Percentiles rank a stretch among this genome's conserved stretches.
These are phyloP conservation scores for Acanthamoeba castellanii DNA, from an alignment of 208 protist genomes.

Conservation along the genomic window DNA sequence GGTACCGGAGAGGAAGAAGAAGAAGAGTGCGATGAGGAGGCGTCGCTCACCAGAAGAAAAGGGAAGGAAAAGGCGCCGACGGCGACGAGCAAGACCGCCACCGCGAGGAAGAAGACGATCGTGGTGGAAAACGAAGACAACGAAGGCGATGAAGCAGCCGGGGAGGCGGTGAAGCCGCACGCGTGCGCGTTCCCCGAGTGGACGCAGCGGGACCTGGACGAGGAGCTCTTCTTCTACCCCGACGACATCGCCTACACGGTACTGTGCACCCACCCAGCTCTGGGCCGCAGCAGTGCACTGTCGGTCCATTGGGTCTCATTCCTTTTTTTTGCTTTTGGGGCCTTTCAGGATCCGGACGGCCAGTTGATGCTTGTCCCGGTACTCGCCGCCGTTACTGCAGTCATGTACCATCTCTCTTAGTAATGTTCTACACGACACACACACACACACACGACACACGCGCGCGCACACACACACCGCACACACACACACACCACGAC, in stretches of 20 bases:
- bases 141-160: not conserved
- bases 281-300: not conserved
- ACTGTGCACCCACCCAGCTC: not conserved
- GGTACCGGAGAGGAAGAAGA: not conserved
- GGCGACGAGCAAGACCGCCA: not conserved
- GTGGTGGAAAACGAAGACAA: not conserved
- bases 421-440: not conserved
- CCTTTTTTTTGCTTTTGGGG: too few relatives aligned
- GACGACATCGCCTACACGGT: slow-evolving; percentile 21
- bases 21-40: not conserved
- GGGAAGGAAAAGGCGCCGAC: not conserved
- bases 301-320: too few relatives aligned
- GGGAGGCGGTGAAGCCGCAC: not conserved
- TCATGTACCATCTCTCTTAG: not conserved
- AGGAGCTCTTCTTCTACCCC: slow-evolving; percentile 68
- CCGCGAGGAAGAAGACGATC: not conserved
- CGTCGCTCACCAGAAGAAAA: not conserved
- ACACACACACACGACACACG: too few relatives aligned
- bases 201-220: slow-evolving; percentile 35
- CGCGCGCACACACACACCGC: too few relatives aligned
- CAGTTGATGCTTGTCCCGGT: slow-evolving; percentile 23
- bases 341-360: slow-evolving; percentile 61
- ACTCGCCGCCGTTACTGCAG: too few relatives aligned
- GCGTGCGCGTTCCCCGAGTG: not conserved
- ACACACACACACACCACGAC: too few relatives aligned